Conservation (phyloP, 2,329 filamentous ascomycete genomes). For the Trichoderma simmonsii region DNA sequence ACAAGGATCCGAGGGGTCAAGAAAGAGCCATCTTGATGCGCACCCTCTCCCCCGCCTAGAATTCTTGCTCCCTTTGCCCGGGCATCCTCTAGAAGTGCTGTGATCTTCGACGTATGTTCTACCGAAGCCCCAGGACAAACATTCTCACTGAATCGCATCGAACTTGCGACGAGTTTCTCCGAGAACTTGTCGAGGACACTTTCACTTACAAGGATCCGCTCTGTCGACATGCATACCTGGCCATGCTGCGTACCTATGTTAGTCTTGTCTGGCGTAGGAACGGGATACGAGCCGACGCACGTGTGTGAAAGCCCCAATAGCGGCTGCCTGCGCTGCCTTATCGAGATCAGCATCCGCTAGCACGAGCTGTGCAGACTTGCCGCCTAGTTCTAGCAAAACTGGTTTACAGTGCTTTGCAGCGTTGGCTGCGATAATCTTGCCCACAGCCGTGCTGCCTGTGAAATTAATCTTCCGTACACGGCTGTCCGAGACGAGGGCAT, state of each 20-base stretch:
- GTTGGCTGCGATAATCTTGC: conserved; percentile 65
- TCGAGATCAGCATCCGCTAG: not conserved
- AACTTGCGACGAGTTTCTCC: not conserved
- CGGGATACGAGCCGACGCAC: not conserved
- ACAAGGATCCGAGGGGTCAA: not conserved
- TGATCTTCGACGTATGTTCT: not conserved
- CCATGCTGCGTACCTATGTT: not conserved
- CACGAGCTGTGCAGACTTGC: not conserved
- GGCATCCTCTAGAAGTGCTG: not conserved
- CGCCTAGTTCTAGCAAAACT: conserved; percentile 61
- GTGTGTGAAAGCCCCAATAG: not conserved
- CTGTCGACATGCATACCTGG: not conserved
- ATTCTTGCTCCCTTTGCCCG: not conserved
- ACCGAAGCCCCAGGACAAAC: not conserved
- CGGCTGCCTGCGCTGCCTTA: not conserved
- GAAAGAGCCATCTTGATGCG: not conserved
- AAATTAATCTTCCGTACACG: conserved; percentile 75
- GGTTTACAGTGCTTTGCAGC: conserved; percentile 77
- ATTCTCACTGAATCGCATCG: not conserved
- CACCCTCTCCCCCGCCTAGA: not conserved
- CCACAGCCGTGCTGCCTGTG: conserved; percentile 73
- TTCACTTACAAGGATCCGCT: not conserved
- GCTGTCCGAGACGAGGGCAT: conserved; percentile 66
- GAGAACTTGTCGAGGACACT: not conserved
- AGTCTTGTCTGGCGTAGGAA: not conserved